A percentile compares a stretch with the other conserved stretches of the same genome.
phyloP scores from a whole-genome alignment of 441 rosid species.

The Jatropha multifida region DNA sequence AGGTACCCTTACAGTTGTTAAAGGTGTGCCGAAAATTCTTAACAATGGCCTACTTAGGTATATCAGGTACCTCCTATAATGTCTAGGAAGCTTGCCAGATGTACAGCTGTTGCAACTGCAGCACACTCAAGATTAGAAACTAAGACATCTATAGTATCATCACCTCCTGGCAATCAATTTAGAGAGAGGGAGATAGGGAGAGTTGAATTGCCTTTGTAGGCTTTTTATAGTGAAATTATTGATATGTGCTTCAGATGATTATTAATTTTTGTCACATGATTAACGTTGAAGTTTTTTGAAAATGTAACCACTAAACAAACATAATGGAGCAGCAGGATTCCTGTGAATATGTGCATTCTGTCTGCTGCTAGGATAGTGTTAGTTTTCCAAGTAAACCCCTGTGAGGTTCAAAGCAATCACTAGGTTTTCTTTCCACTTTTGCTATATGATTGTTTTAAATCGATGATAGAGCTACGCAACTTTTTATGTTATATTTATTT shows the following conservation, averaged over 20 bases:
- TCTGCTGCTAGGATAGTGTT: background rate
- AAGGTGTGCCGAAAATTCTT: too few relatives aligned
- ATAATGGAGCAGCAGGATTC: background rate
- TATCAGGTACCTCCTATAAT: background rate
- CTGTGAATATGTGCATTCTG: background rate
- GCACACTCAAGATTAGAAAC: background rate
- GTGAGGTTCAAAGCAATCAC: background rate
- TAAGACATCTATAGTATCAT: background rate
- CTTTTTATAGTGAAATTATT: background rate
- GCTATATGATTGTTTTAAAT: background rate
- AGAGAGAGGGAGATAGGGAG: background rate
- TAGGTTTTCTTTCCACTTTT: background rate
- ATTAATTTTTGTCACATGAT: background rate
- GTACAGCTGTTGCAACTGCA: background rate
- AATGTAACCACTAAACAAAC: background rate
- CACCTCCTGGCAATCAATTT: too few relatives aligned
- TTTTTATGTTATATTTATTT: background rate
- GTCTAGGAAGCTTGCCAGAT: background rate
- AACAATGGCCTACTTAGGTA: background rate
- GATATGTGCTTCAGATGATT: slow-evolving; percentile 2
- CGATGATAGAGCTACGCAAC: background rate
- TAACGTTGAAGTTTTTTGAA: background rate
- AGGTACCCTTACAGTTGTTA: background rate
- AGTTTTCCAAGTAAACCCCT: background rate
- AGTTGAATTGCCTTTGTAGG: background rate